Base-by-base conservation (phyloP, 78 protist genomes). In the Dictyostelium purpureum region DNA sequence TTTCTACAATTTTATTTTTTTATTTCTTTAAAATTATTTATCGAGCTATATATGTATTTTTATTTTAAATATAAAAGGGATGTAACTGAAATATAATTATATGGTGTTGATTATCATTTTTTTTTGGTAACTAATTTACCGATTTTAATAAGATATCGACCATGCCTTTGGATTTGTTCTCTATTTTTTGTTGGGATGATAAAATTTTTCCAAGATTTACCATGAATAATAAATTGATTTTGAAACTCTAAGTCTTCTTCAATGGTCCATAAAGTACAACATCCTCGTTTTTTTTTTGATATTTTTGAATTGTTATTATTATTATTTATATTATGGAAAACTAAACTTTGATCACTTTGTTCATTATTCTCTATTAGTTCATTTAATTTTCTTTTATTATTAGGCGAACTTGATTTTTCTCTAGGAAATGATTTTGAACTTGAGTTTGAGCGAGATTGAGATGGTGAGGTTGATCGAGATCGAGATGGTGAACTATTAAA, bases 101-200 rank as follows among this genome's bases (percentile, higher is more conserved):
- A n/a, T n/a, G n/a, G n/a, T n/a, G n/a, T n/a, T n/a, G n/a, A n/a
- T n/a, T n/a, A n/a, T n/a, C n/a, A n/a, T n/a, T n/a, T n/a, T n/a
- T n/a, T n/a, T n/a, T n/a, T n/a, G n/a, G n/a, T n/a, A n/a, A n/a
- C 90, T 16, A 81, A 38, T 38, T 81, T 81, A 26, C 90, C 90
- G n/a, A 81, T 81, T 54, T 79, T 51, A 6, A 81, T 81, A 47
- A 81, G 40, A 51, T 81, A 81, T 75, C 69, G 90, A 42, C 90
- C 90, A 40, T 81, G 90, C n/a, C 79, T 69, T 54, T 81, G 90
- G 10, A 81, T 79, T 56, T 81, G 90, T 40, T 81, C 90, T 37
- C 90, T 74, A 38, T 78, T 81, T 51, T 81, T 75, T 79, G 38
- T 76, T 43, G 21, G 69, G 45, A 69, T 61, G 70, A 40, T 79